A percentile compares a stretch with the other conserved stretches of the same genome.
phyloP scores from a whole-genome alignment of 352 stramenopile genomes.

The Paralagenidium karlingii region DNA sequence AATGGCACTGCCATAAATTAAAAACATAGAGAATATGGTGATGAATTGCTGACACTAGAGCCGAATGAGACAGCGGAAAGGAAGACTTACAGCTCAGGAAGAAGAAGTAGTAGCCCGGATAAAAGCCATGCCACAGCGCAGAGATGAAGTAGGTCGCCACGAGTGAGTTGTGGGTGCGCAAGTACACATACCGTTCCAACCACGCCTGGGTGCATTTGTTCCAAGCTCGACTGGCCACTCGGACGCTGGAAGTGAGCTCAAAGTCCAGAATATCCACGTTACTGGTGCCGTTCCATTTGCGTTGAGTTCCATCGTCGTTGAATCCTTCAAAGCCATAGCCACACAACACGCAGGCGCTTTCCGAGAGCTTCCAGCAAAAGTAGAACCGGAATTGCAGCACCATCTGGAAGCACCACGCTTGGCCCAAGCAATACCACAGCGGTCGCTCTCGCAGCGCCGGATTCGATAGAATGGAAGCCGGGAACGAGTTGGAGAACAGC shows the following conservation, averaged over 20 bases:
- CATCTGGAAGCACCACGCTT: constrained; percentile 85
- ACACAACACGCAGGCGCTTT: constrained; percentile 62
- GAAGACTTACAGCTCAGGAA: constrained; percentile 60
- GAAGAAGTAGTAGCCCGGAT: constrained; percentile 96
- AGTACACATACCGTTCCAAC: constrained; percentile 96
- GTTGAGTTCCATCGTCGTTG: constrained; percentile 61
- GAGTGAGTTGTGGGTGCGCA: constrained; percentile 88
- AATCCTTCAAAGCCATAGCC: constrained; percentile 92
- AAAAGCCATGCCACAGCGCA: constrained; percentile 98
- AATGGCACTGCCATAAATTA: constrained; percentile 33
- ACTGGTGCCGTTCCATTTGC: constrained; percentile 88
- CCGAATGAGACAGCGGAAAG: too few species aligned
- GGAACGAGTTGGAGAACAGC: constrained; percentile 30
- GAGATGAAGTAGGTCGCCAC: constrained; percentile 91
- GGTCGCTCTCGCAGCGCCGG: constrained; percentile 28
- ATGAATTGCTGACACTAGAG: too few species aligned
- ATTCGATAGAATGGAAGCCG: constrained; percentile 34
- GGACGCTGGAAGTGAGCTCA: constrained; percentile 86
- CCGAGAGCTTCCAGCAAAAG: constrained; percentile 18
- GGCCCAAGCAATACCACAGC: constrained; percentile 44
- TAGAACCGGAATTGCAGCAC: constrained; percentile 45
- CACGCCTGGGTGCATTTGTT: constrained; percentile 96
- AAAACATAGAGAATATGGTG: too few species aligned
- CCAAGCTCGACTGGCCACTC: constrained; percentile 84
- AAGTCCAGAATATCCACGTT: constrained; percentile 96